Evolutionary conservation across 768 basidiomycete genomes (phyloP), one percentile per base, ranked within the genome.

Genomic region (Mycena leptocephala): DNA sequence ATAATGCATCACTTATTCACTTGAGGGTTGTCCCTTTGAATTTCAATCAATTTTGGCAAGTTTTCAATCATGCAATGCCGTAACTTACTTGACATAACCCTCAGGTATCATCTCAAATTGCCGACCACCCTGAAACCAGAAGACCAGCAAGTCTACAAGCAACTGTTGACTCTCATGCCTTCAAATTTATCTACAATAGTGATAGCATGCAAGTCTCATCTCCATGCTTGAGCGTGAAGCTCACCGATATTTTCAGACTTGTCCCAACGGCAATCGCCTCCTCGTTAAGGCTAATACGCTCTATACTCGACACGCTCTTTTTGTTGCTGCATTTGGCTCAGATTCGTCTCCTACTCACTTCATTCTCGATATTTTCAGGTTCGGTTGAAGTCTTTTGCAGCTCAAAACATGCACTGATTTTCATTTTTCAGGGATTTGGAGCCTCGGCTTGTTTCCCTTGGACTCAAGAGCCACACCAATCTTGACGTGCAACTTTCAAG

Each of bases 251-350:
- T 43, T n/a, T 10, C 26, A 76, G 76, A n/a, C 81, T 77, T 8
- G 79, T 89, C 14, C 89, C 2, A 85, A 87, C 59, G 77, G 79
- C 16, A 78, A 80, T 51, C 46, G 79, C 2, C 65, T 75, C 0
- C 80, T 88, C 24, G 78, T 74, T 24, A 55, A 71, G 30, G 83
- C 84, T 0, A 75, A 79, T 33, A 78, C 81, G 0, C 82, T 89
- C 2, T 88, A 85, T 75, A 83, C 85, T 10, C 83, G 84, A 9
- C 81, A 86, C 32, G 76, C 76, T 1, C 78, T 88, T 18, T 89
- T 88, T 59, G 65, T 82, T 22, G 83, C 84, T 10, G 85, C 85
- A 2, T 89, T 88, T 56, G 83, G 82, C 4, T 62, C 74, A 7
- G 76, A 82, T 35, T 66, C 68, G 8, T 76, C 78, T 24, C 83